Evolutionary conservation across 805 yeast genomes (phyloP).

Genomic region (Cyberlindnera galapagoensis): DNA sequence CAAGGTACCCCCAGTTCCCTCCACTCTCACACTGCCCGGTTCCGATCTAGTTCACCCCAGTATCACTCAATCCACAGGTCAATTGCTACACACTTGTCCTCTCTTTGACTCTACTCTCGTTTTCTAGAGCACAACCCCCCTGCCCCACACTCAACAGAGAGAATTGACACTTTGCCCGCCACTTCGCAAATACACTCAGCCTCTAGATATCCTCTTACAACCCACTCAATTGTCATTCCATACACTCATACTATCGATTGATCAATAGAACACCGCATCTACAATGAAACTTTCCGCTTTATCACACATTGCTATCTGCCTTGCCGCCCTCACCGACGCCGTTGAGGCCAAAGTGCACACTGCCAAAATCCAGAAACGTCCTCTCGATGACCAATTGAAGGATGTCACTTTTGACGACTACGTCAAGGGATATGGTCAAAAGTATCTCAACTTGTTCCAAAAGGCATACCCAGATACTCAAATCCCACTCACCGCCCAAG

Average conservation of each 20-base stretch:
- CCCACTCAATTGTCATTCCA: background rate
- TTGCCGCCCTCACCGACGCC: conserved; percentile 33
- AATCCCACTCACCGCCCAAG: conserved; percentile 22
- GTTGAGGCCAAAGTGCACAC: conserved; percentile 47
- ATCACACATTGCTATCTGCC: conserved; percentile 18
- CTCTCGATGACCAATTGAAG: conserved; percentile 49
- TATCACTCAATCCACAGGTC: no score
- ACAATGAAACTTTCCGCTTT: conserved; percentile 21
- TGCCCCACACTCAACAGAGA: no score
- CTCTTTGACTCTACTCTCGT: no score
- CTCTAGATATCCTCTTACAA: no score
- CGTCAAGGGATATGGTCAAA: conserved; percentile 51
- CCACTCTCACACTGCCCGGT: no score
- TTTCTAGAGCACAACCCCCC: no score
- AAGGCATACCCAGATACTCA: conserved; percentile 36
- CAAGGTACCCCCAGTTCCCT: no score
- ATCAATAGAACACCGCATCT: conserved; percentile 2
- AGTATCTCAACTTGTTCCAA: conserved; percentile 48
- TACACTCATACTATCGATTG: conserved; percentile 1
- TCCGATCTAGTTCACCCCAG: no score
- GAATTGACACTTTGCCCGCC: no score
- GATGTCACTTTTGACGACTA: conserved; percentile 47
- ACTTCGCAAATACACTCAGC: no score
- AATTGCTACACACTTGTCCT: no score
- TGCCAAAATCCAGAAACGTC: conserved; percentile 52